Evolutionary conservation across 495 filamentous ascomycete species (phyloP), one percentile per base, ranked within the genome.

Genomic region (Xylaria scruposa): DNA sequence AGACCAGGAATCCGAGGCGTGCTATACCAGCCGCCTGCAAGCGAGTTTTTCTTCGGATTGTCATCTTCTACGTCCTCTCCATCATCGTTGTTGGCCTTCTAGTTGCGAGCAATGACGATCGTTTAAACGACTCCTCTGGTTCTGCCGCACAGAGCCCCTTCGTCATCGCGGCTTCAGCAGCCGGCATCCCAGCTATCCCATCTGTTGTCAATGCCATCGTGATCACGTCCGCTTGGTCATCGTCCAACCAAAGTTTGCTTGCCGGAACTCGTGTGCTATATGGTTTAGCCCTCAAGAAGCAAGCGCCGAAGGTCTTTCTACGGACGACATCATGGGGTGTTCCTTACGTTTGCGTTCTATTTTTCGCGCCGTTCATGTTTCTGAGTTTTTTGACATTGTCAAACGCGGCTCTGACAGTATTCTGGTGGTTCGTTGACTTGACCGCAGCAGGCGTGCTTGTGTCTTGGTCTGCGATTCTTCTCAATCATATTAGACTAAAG

Each of bases 181-280:
- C 91, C 0, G 90, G 90, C 51, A 89, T 93, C 56, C 83, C 82
- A 0, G 86, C 84, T 9, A 84, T 94, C 19, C 85, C 88, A n/a
- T 86, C 82, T 3, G 83, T 92, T 33, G 91, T 91, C 68, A 94
- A 92, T 44, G 86, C 89, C 1, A 83, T 91, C 6, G 92, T 95
- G 63, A 85, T 93, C 51, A 88, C 91, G 12, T 92, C 90, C 4
- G 92, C 91, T 2, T 91, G 92, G 83, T 89, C 88, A 21, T 89
- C 91, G 4, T 88, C 88, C 19, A 92, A 92, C 73, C 90, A 90
- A 60, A 83, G 85, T 33, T 84, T 91, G 17, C 88, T 84, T 66
- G 87, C 87, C 24, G 91, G 89, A 10, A 90, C 88, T 0, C 83
- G 90, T 44, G 88, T 90, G 4, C 78, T 92, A 31, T 91, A 91